These are phyloP conservation scores for Dothistroma septosporum DNA, from an alignment of 2,329 filamentous ascomycete species.

Conservation along the genomic window DNA sequence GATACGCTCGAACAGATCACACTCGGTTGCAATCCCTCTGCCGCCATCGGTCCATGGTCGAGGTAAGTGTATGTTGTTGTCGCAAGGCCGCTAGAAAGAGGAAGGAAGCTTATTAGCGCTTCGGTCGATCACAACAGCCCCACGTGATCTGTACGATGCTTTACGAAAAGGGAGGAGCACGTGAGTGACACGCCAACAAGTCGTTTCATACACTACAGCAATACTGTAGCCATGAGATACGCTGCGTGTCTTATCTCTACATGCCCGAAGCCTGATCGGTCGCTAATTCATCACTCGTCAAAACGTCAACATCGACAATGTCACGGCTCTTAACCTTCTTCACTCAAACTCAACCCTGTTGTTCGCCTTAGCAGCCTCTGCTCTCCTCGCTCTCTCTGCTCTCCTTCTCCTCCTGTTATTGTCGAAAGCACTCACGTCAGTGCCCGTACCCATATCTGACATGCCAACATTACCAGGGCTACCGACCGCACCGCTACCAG, in stretches of 20 bases:
- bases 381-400: constrained; percentile 48
- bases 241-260: background rate
- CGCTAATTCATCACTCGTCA: constrained; percentile 6
- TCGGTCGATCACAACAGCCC: background rate
- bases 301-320: background rate
- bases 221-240: background rate
- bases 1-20: no score
- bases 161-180: background rate
- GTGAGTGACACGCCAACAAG: background rate
- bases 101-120: background rate
- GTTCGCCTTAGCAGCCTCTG: constrained; percentile 29
- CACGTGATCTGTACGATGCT: background rate
- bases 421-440: constrained; percentile 46
- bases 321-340: background rate
- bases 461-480: constrained; percentile 41
- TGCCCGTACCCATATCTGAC: constrained; percentile 38
- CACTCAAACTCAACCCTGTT: constrained; percentile 49
- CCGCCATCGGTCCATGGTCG: background rate
- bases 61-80: background rate
- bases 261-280: background rate
- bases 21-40: background rate
- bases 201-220: background rate
- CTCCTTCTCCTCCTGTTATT: constrained; percentile 51
- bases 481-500: constrained; percentile 25
- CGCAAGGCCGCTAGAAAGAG: background rate